A percentile compares a stretch with the other conserved stretches of the same genome.
Evolutionary conservation across 1,284 basidiomycete genomes (phyloP).

Genomic region (Ganoderma meredithae): DNA sequence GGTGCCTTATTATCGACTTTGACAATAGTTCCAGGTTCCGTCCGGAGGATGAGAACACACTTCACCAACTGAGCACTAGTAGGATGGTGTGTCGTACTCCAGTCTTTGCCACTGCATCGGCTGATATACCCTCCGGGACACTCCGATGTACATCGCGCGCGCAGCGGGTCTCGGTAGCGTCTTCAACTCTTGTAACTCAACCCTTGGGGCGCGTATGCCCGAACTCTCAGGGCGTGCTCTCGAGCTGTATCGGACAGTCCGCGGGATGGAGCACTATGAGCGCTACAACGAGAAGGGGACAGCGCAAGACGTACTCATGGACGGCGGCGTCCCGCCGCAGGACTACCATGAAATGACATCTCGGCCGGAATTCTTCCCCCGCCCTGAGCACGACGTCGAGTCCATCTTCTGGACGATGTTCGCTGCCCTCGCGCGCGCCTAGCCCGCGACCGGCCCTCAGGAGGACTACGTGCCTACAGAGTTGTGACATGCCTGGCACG

Average conservation of each 20-base stretch:
- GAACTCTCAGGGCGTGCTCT: neutral
- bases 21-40: neutral
- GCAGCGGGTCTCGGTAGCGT: neutral
- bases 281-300: neutral
- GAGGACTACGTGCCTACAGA: neutral
- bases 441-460: neutral
- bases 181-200: neutral
- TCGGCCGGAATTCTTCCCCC: neutral
- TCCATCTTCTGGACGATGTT: slow-evolving; percentile 1
- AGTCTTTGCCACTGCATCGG: neutral
- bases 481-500: neutral
- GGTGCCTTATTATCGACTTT: neutral
- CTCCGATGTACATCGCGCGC: neutral
- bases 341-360: neutral
- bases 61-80: neutral
- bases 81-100: neutral
- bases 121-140: neutral
- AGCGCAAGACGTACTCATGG: neutral
- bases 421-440: neutral
- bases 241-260: neutral
- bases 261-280: neutral
- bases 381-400: slow-evolving; percentile 8
- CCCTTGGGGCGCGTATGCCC: neutral
- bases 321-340: neutral
- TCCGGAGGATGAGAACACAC: neutral